Base-by-base conservation (phyloP, 2,329 filamentous ascomycete genomes). In the Laburnicola sp. region DNA sequence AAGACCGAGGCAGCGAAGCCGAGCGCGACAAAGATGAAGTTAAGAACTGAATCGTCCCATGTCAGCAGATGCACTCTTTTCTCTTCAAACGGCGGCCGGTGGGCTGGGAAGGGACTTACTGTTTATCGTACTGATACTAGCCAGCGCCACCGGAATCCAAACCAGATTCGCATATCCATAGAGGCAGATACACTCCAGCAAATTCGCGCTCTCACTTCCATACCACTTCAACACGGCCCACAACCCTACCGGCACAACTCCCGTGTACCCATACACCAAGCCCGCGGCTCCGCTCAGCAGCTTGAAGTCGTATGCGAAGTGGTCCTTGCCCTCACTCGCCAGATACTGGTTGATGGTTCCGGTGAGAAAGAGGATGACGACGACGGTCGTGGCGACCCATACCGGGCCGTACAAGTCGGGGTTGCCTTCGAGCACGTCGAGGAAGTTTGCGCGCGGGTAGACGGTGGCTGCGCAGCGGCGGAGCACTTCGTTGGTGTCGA, bases 331-430 rank as follows among this genome's bases (percentile, higher is more conserved):
- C 37, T 82, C 83, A 23, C 81, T 81, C 25, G 88, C 84, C 43
- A 97, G 77, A 74, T 96, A 97, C 74, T 94, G 88, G 69, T 87
- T 95, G 59, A 99, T 96, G 0, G 94, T 97, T 9, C 94, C 94
- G 1, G 93, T 94, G 38, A 99, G 74, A 75, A 99, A 99, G 28
- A 99, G 77, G 53, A 99, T 97, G 57, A 99, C 83, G 9, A 99
- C 87, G 6, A 99, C 94, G 0, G 94, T 97, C 0, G 94, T 97
- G 7, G 94, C 94, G 76, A 99, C 97, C 94, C 94, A 99, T 70
- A 97, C 91, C 1, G 94, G 94, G 1, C 93, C 93, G 78, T 99
- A 99, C 30, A 99, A 78, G 69, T 99, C 94, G 1, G 94, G 90
- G 72, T 97, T 97, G 21, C 94, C 94, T 71, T 99, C 94, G 26